phyloP scores from a whole-genome alignment of 768 basidiomycete species.

The Naganishia vaughanmartiniae region DNA sequence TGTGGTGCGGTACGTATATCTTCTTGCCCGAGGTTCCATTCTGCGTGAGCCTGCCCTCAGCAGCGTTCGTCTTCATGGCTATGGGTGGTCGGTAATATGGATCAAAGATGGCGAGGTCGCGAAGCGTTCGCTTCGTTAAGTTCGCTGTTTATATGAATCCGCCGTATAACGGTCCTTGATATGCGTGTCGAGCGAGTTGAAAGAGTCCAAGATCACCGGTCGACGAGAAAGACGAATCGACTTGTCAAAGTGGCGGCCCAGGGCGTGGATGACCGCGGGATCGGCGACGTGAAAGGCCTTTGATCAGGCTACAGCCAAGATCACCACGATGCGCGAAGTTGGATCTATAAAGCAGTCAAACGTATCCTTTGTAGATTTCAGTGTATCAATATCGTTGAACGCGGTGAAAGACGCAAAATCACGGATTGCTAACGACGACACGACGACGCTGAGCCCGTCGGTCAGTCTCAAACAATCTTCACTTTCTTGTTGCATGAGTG shows the following conservation, averaged over 20 bases:
- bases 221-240: background rate
- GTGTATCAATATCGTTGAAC: background rate
- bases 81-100: background rate
- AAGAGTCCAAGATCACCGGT: background rate
- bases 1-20: slow-evolving; percentile 26
- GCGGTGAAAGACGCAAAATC: background rate
- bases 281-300: background rate
- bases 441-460: background rate
- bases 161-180: background rate
- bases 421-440: slow-evolving; percentile 4
- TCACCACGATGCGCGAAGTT: background rate
- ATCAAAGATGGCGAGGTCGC: background rate
- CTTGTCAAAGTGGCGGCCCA: background rate
- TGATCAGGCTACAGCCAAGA: background rate
- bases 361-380: background rate
- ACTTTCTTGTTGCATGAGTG: background rate
- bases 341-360: background rate
- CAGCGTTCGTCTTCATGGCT: background rate
- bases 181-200: background rate
- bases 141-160: background rate
- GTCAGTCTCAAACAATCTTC: slow-evolving; percentile 25
- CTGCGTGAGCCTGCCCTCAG: background rate
- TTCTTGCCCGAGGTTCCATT: slow-evolving; percentile 16
- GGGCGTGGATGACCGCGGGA: slow-evolving; percentile 1
- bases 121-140: background rate